Evolutionary conservation across 768 basidiomycete species (phyloP), one percentile per base, ranked within the genome.

Genomic region (Artomyces pyxidatus): DNA sequence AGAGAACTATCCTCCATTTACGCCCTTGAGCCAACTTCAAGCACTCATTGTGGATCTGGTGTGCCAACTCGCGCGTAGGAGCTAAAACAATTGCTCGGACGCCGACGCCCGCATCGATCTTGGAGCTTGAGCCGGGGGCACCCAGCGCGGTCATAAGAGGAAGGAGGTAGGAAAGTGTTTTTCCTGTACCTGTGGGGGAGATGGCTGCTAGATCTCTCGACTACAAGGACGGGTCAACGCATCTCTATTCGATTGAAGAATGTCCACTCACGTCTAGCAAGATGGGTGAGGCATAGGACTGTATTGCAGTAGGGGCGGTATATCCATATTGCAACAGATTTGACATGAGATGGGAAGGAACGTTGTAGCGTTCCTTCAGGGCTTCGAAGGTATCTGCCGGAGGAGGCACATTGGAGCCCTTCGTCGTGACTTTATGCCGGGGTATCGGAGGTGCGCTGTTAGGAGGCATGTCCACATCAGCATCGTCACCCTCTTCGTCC

Each of bases 151-250:
- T 70, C 50, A 98, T 76, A 21, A 91, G 72, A 0, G 96, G 94
- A 14, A 96, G 68, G 12, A 96, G 73, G 65, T 97, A 99, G 0
- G 93, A 80, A 6, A 97, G 73, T 0, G 96, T 99, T 71, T 99
- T 99, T 51, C 96, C 96, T 9, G 90, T 94, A 43, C 96, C 96
- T 5, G 96, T 99, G 0, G 96, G 96, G 0, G 96, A 96, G 17
- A 98, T 87, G 25, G 94, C 95, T 46, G 88, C 84, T 21, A 96
- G 73, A 65, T 99, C 95, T 49, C 88, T 81, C 52, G 71, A 73
- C 89, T 89, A 50, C 25, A 21, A 44, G 47, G 42, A 51, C 25
- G 11, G n/a, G n/a, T n/a, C n/a, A n/a, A n/a, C n/a, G n/a, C n/a
- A n/a, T n/a, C n/a, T n/a, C n/a, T n/a, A n/a, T n/a, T n/a, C n/a